Conservation (phyloP, 2,329 filamentous ascomycete genomes). For the Trichoderma atroviride region DNA sequence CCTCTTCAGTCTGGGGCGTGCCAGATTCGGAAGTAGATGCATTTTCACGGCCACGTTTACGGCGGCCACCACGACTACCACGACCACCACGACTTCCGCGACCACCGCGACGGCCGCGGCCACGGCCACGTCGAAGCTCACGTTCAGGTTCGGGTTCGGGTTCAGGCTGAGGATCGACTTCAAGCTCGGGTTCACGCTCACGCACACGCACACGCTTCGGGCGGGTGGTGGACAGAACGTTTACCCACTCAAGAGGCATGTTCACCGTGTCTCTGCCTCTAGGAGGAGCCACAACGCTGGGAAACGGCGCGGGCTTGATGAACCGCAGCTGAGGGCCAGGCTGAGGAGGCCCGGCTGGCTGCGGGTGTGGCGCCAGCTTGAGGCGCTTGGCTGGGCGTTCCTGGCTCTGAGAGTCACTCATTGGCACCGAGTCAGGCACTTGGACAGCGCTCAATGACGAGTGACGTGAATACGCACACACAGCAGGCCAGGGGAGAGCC, state of each 20-base stretch:
- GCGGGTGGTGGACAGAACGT: background rate
- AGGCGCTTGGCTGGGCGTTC: constrained; percentile 33
- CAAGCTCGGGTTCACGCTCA: background rate
- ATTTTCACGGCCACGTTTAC: background rate
- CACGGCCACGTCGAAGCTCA: background rate
- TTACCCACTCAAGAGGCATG: background rate
- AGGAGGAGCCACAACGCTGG: background rate
- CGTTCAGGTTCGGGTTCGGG: background rate
- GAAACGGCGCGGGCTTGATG: background rate
- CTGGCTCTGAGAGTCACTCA: constrained; percentile 28
- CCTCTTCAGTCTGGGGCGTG: constrained; percentile 21
- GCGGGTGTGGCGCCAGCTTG: constrained; percentile 28
- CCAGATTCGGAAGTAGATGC: constrained; percentile 10
- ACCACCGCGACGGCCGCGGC: background rate
- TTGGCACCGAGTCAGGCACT: constrained; percentile 23
- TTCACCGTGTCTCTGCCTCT: background rate
- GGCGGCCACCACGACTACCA: background rate
- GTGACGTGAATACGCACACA: constrained; percentile 13
- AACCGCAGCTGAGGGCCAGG: background rate
- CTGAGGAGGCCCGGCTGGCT: background rate
- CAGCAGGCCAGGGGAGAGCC: background rate
- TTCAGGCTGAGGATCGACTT: background rate
- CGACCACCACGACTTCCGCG: no score
- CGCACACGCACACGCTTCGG: background rate
- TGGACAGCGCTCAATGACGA: background rate